Evolutionary conservation across 768 basidiomycete species (phyloP).

Genomic region (Auriscalpium orientale): DNA sequence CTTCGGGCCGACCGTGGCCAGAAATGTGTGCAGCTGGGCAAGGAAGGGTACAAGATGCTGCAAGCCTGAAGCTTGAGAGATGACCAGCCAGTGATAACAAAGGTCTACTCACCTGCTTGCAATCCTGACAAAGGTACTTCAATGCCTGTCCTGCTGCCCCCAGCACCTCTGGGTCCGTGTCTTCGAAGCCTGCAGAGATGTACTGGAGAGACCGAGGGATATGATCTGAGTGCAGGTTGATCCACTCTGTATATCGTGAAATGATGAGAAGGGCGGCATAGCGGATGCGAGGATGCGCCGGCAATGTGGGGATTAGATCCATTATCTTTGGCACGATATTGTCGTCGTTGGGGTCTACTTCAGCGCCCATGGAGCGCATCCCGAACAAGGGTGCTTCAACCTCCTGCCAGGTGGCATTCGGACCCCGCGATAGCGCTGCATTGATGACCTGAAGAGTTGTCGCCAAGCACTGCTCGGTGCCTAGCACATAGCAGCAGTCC

Average conservation of each 20-base stretch:
- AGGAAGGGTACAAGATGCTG: slow-evolving; percentile 90
- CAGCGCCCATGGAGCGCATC: slow-evolving; percentile 96
- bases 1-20: slow-evolving; percentile 70
- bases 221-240: slow-evolving; percentile 80
- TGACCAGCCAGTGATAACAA: slow-evolving; percentile 2
- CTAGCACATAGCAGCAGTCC: slow-evolving; percentile 93
- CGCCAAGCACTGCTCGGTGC: slow-evolving; percentile 75
- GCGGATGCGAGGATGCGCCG: slow-evolving; percentile 82
- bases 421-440: slow-evolving; percentile 54
- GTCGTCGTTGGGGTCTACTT: slow-evolving; percentile 77
- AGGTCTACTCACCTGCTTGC: slow-evolving; percentile 57
- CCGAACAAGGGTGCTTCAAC: slow-evolving; percentile 97
- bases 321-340: slow-evolving; percentile 92
- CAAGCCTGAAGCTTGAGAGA: slow-evolving; percentile 1
- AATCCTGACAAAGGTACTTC: slow-evolving; percentile 96
- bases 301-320: slow-evolving; percentile 86
- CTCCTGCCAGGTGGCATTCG: slow-evolving; percentile 80
- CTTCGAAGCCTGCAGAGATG: slow-evolving; percentile 87
- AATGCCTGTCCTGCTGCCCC: slow-evolving; percentile 94
- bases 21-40: slow-evolving; percentile 85
- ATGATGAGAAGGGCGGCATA: slow-evolving; percentile 95
- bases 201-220: slow-evolving; percentile 83
- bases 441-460: slow-evolving; percentile 78
- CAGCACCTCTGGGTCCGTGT: slow-evolving; percentile 69
- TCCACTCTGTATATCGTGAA: slow-evolving; percentile 96